Evolutionary conservation across 2,329 filamentous ascomycete genomes (phyloP).

Genomic region (Leptosphaerulina australis): DNA sequence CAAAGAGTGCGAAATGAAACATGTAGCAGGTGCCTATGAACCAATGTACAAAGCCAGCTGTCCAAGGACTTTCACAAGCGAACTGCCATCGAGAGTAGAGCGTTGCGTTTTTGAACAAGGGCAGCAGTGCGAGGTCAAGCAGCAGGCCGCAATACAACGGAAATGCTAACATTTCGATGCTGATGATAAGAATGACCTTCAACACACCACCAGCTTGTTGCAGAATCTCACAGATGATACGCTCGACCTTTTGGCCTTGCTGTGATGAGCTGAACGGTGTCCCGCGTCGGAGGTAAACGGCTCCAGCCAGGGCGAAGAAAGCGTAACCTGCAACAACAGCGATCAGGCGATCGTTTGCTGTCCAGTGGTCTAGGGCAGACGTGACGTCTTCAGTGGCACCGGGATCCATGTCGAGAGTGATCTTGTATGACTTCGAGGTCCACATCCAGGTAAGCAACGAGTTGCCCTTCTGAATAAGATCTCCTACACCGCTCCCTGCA

Average conservation of each 20-base stretch:
- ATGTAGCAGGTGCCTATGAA: conserved; percentile 99
- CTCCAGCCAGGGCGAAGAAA: conserved; percentile 74
- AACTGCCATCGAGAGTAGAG: conserved; percentile 79
- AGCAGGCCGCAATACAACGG: conserved; percentile 93
- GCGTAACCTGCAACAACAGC: conserved; percentile 83
- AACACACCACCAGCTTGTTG: conserved; percentile 95
- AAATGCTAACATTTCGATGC: conserved; percentile 98
- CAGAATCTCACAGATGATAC: conserved; percentile 77
- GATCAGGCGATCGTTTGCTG: conserved; percentile 63
- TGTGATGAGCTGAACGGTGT: conserved; percentile 68
- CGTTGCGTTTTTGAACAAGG: conserved; percentile 83
- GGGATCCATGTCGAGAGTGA: conserved; percentile 44
- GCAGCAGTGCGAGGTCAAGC: conserved; percentile 85
- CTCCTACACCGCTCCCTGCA: conserved; percentile 20
- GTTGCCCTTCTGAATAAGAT: conserved; percentile 19
- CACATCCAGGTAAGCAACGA: conserved; percentile 35
- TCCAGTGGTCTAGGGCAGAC: conserved; percentile 50
- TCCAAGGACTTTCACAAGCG: conserved; percentile 78
- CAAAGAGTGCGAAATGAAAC: conserved; percentile 99
- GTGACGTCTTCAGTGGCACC: conserved; percentile 31
- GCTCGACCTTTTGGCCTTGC: conserved; percentile 67
- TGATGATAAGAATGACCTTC: conserved; percentile 98
- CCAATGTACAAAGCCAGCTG: conserved; percentile 96
- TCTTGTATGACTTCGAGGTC: conserved; percentile 46
- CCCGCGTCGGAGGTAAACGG: conserved; percentile 78